A percentile compares a stretch with the other conserved stretches of the same genome.
Evolutionary conservation across 1,139 yeast species (phyloP).

Genomic region (Spencermartinsiella ligniputridi): DNA sequence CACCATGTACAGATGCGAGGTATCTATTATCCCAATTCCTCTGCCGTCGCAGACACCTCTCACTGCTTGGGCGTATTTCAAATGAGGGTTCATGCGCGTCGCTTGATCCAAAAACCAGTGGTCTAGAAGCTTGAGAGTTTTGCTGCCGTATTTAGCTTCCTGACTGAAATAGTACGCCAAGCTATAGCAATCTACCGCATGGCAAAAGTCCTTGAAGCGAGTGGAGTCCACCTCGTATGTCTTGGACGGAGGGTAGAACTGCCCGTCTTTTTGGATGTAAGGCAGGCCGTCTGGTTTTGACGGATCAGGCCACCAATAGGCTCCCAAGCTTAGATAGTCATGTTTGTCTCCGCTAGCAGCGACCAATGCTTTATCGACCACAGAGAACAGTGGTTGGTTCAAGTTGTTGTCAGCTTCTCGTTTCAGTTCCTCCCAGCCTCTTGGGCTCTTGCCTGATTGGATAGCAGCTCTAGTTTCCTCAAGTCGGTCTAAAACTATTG

Average conservation of each 20-base stretch:
- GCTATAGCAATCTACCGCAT: slow-evolving; percentile 1
- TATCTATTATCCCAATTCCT: slow-evolving; percentile 8
- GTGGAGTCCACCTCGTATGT: neutral
- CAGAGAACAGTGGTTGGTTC: neutral
- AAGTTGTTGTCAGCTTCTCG: neutral
- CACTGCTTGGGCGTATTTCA: slow-evolving; percentile 5
- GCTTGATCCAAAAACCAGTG: slow-evolving; percentile 2
- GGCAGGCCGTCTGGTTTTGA: slow-evolving; percentile 5
- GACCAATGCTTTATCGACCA: slow-evolving; percentile 1
- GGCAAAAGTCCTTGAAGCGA: slow-evolving; percentile 5
- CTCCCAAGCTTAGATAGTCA: slow-evolving; percentile 6
- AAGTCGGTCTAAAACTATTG: neutral
- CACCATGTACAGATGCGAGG: slow-evolving; percentile 2
- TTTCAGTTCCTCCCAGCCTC: neutral
- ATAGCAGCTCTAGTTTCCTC: neutral
- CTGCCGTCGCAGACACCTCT: slow-evolving; percentile 5
- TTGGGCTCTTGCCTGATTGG: neutral
- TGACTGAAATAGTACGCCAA: slow-evolving; percentile 4
- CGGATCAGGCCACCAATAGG: slow-evolving; percentile 7
- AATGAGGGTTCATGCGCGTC: slow-evolving; percentile 6
- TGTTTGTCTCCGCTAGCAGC: slow-evolving; percentile 6
- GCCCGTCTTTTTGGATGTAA: slow-evolving; percentile 3
- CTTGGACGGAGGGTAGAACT: slow-evolving; percentile 2
- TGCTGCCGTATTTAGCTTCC: neutral
- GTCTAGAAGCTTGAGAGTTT: slow-evolving; percentile 1